Evolutionary conservation across 306 rosid species (phyloP), one percentile per base, ranked within the genome.

Genomic region (Glycine tomentella): DNA sequence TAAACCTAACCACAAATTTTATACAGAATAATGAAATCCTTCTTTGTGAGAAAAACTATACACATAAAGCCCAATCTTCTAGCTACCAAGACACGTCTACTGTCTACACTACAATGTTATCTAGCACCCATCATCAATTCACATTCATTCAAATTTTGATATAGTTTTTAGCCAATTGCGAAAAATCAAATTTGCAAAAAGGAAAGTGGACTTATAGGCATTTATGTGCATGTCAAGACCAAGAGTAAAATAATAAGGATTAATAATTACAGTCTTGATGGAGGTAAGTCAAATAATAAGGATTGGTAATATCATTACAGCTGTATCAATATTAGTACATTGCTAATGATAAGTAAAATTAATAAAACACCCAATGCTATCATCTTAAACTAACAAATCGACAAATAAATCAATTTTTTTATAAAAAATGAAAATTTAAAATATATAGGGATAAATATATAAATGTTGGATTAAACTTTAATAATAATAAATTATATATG

Each of bases 201-300:
- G 33, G 12, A 75, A 75, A 74, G 46, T 56, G 34, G 38, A 74
- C 7, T n/a, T 36, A 57, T 67, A 75, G 81, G 72, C 48, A 49
- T 82, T 58, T 69, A 25, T 50, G 73, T 33, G 13, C 20, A 40
- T 59, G 15, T 38, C 69, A 72, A 9, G 80, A 64, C 69, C 40
- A 59, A 40, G 66, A 20, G 20, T 3, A 71, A 63, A 51, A 15
- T 15, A 49, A 58, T 42, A 74, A 67, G 78, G 88, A 72, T 65
- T 69, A 78, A 44, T 58, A 80, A 78, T 88, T 91, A 95, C 99
- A 95, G 81, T 93, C 99, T 86, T 95, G 98, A 83, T 95, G 98
- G 75, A 95, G 99, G 86, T 95, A 95, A 7, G 97, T 91, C 17
- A 95, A 25, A 25, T 25, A 25, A 25, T 25, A 25, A 25, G 31